Evolutionary conservation across 495 filamentous ascomycete species (phyloP).

Genomic region (Trichoderma orchidacearum): DNA sequence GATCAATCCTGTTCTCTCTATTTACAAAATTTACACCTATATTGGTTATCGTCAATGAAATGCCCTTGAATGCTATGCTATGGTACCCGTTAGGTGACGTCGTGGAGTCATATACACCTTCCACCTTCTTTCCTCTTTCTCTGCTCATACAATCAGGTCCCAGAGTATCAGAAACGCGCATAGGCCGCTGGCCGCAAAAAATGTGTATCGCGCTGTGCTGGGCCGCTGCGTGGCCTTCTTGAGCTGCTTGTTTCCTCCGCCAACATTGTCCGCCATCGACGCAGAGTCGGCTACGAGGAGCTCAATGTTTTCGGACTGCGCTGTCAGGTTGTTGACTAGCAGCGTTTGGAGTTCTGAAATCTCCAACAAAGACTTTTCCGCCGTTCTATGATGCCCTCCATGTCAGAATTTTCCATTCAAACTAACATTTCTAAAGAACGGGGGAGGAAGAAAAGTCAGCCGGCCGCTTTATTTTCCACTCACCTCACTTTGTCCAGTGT

Average conservation of each 20-base stretch:
- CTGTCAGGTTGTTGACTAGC: slow-evolving; percentile 68
- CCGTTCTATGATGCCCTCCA: slow-evolving; percentile 44
- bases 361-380: slow-evolving; percentile 82
- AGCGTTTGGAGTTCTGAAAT: slow-evolving; percentile 87
- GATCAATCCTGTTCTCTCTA: no score
- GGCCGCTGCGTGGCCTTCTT: slow-evolving; percentile 68
- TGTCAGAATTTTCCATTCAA: background rate
- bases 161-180: slow-evolving; percentile 77
- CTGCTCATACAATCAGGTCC: slow-evolving; percentile 69
- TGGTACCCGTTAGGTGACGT: no score
- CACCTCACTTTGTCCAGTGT: slow-evolving; percentile 86
- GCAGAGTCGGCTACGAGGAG: slow-evolving; percentile 78
- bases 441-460: background rate
- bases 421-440: background rate
- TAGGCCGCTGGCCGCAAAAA: slow-evolving; percentile 72
- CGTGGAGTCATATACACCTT: background rate
- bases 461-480: slow-evolving; percentile 13
- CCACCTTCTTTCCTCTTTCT: background rate
- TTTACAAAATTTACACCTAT: no score
- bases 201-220: slow-evolving; percentile 79
- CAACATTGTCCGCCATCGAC: slow-evolving; percentile 70
- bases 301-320: slow-evolving; percentile 75
- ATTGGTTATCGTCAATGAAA: no score
- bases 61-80: background rate
- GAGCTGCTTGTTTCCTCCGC: slow-evolving; percentile 78